These are phyloP conservation scores for Trichosporon sp. DNA, from an alignment of 1,284 basidiomycete genomes.

Conservation along the genomic window DNA sequence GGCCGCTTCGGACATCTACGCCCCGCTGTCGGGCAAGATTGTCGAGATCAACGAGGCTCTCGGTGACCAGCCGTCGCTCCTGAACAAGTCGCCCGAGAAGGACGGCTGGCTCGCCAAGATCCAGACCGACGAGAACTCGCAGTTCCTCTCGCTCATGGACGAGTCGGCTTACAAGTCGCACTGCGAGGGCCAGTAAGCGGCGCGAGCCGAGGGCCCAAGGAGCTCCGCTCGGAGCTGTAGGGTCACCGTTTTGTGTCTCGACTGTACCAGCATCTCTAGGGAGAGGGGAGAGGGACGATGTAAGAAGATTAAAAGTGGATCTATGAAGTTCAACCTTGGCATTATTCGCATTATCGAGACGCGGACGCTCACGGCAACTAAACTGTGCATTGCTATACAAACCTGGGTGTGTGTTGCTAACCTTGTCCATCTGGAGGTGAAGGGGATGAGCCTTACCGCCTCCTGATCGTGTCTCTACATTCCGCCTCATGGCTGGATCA, in stretches of 20 bases:
- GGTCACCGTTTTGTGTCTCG: not conserved
- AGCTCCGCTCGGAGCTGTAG: not conserved
- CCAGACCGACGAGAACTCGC: slow-evolving; percentile 72
- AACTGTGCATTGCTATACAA: too few relatives aligned
- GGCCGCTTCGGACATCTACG: slow-evolving; percentile 95
- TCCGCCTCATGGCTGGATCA: too few relatives aligned
- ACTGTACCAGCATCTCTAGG: not conserved
- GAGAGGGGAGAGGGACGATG: not conserved
- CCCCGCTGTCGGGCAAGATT: slow-evolving; percentile 84
- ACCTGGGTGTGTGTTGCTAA: too few relatives aligned
- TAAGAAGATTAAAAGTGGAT: slow-evolving; percentile 14
- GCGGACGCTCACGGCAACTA: too few relatives aligned
- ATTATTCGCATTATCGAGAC: not conserved
- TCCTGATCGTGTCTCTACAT: too few relatives aligned
- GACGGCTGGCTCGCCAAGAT: slow-evolving; percentile 73
- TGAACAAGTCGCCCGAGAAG: slow-evolving; percentile 87
- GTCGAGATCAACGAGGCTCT: slow-evolving; percentile 78
- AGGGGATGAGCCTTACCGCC: too few relatives aligned
- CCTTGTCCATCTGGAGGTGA: too few relatives aligned
- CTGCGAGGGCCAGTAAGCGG: slow-evolving; percentile 61
- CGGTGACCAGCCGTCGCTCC: slow-evolving; percentile 70
- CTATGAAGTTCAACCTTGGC: slow-evolving; percentile 24
- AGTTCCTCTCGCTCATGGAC: slow-evolving; percentile 75
- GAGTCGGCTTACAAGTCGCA: slow-evolving; percentile 76
- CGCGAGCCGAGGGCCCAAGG: not conserved